Percentiles rank a stretch among this genome's conserved stretches.
Conservation (phyloP, 2,329 filamentous ascomycete species). For the Rachicladosporium sp. region DNA sequence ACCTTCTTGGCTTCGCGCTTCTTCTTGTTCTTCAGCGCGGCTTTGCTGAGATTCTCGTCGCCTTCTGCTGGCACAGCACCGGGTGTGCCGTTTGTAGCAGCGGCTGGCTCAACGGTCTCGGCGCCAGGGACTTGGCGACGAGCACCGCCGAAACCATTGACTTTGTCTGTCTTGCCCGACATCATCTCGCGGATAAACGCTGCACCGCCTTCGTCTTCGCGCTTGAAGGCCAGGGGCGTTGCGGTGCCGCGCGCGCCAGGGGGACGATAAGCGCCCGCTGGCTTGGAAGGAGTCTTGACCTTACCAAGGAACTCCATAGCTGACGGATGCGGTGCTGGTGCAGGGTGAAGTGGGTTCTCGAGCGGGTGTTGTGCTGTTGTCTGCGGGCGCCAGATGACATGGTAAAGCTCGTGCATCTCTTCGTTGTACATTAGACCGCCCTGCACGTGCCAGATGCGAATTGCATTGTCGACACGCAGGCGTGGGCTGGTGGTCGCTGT, state of each 20-base stretch:
- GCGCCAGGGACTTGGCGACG: slow-evolving; percentile 76
- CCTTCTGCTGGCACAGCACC: slow-evolving; percentile 56
- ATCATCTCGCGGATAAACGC: slow-evolving; percentile 75
- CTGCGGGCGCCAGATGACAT: slow-evolving; percentile 73
- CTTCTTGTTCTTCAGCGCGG: slow-evolving; percentile 94
- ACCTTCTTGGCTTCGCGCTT: slow-evolving; percentile 89
- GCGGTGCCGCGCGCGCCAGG: slow-evolving; percentile 80
- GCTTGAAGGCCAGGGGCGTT: slow-evolving; percentile 90
- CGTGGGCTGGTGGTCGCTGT: slow-evolving; percentile 96
- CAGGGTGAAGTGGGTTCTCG: slow-evolving; percentile 58
- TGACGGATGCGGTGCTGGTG: slow-evolving; percentile 71
- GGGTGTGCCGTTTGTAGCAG: slow-evolving; percentile 38
- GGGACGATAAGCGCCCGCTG: slow-evolving; percentile 90
- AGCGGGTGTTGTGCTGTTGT: slow-evolving; percentile 46
- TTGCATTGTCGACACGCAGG: slow-evolving; percentile 88
- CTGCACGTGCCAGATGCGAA: slow-evolving; percentile 87
- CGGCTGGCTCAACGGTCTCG: slow-evolving; percentile 48
- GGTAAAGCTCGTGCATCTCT: slow-evolving; percentile 89
- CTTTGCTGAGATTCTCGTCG: slow-evolving; percentile 68
- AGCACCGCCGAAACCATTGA: slow-evolving; percentile 69
- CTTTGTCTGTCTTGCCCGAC: slow-evolving; percentile 29
- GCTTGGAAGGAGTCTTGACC: slow-evolving; percentile 89
- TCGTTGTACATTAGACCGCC: slow-evolving; percentile 88
- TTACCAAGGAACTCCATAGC: slow-evolving; percentile 71
- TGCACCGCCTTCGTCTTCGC: slow-evolving; percentile 89